A percentile compares a stretch with the other conserved stretches of the same genome.
Conservation (phyloP, 352 stramenopile genomes). For the Poterioochromonas sp. region DNA sequence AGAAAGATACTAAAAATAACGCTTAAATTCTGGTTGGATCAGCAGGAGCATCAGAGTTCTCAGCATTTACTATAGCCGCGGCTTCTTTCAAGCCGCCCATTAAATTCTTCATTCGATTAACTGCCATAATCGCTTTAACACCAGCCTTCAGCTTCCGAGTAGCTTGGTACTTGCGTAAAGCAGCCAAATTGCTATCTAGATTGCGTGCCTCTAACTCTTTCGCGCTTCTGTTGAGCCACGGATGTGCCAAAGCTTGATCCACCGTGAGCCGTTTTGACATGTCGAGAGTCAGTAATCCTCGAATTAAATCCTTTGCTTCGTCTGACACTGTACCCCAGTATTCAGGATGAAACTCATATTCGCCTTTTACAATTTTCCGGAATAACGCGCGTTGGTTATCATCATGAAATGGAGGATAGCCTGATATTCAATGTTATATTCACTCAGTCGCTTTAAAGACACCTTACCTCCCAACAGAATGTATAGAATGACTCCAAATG, state of each 20-base stretch:
- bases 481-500: conserved; percentile 84
- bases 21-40: no score
- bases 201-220: conserved; percentile 46
- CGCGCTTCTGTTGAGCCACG: conserved; percentile 52
- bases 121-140: conserved; percentile 47
- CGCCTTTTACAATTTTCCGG: conserved; percentile 53
- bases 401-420: conserved; percentile 76
- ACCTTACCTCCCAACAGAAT: conserved; percentile 64
- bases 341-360: conserved; percentile 78
- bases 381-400: conserved; percentile 83
- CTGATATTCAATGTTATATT: no score
- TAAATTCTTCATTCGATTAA: conserved; percentile 19
- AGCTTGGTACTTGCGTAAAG: conserved; percentile 59
- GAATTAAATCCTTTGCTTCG: conserved; percentile 83
- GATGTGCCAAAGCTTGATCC: conserved; percentile 65
- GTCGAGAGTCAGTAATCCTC: conserved; percentile 78
- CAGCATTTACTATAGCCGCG: no score
- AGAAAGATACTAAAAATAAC: no score
- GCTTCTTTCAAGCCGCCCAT: no score
- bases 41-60: no score
- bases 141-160: conserved; percentile 52
- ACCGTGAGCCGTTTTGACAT: conserved; percentile 58
- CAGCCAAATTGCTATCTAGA: conserved; percentile 49
- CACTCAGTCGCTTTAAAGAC: no score
- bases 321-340: conserved; percentile 77